phyloP scores from a whole-genome alignment of 2,329 filamentous ascomycete species.

The Fusarium goolgardi region DNA sequence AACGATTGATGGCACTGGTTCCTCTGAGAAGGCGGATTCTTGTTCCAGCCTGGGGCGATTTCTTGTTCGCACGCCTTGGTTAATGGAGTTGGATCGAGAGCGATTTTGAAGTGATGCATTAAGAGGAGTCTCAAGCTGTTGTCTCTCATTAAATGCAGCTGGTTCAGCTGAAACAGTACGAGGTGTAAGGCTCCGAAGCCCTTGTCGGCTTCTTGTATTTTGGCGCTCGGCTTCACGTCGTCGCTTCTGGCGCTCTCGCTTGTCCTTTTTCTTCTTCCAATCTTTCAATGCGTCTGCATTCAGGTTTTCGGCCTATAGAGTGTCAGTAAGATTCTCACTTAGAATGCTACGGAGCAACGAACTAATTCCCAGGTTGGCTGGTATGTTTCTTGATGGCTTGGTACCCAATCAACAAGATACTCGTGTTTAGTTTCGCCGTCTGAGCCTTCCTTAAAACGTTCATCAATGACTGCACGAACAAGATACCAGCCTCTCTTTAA shows the following conservation, averaged over 20 bases:
- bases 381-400: conserved; percentile 50
- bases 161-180: conserved; percentile 2
- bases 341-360: background rate
- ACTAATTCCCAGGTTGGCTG: conserved; percentile 51
- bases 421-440: conserved; percentile 42
- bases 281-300: conserved; percentile 46
- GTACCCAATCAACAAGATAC: conserved; percentile 56
- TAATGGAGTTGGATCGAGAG: conserved; percentile 27
- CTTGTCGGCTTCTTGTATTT: conserved; percentile 17
- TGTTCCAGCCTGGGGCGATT: conserved; percentile 42
- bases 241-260: conserved; percentile 3
- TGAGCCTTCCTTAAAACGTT: conserved; percentile 32
- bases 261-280: conserved; percentile 45
- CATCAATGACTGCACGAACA: conserved; percentile 53
- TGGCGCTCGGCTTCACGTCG: conserved; percentile 5
- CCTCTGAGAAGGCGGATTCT: conserved; percentile 46
- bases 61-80: conserved; percentile 31
- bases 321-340: conserved; percentile 5
- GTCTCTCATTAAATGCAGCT: conserved; percentile 31
- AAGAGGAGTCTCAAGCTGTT: conserved; percentile 33
- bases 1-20: conserved; percentile 48
- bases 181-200: conserved; percentile 9
- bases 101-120: conserved; percentile 24
- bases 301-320: conserved; percentile 1
- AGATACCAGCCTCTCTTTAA: conserved; percentile 46